phyloP scores from a whole-genome alignment of 2,329 filamentous ascomycete species.

The Beauveria caledonica region DNA sequence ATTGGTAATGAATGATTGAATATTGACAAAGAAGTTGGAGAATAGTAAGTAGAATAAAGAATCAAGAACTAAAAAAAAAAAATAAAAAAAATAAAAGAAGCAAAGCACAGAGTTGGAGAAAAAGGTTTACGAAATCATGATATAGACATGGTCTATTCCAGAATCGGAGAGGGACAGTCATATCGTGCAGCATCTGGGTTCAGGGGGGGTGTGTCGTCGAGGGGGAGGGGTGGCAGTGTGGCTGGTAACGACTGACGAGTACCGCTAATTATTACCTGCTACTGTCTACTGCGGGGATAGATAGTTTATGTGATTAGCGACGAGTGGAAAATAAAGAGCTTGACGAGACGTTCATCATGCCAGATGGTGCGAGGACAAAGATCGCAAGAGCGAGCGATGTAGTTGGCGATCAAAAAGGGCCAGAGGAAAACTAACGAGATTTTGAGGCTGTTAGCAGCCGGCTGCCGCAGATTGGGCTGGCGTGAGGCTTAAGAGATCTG shows the following conservation, averaged over 20 bases:
- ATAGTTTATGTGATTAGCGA: background rate
- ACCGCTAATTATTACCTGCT: background rate
- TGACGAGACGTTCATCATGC: no score
- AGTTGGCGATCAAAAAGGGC: no score
- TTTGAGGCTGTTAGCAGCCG: background rate
- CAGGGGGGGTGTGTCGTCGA: background rate
- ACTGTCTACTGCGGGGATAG: background rate
- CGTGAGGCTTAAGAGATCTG: background rate
- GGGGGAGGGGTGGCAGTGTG: background rate
- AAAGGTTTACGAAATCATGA: background rate
- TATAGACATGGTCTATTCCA: constrained; percentile 7
- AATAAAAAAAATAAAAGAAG: no score
- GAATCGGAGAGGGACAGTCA: constrained; percentile 14
- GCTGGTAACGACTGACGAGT: background rate
- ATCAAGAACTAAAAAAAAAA: no score
- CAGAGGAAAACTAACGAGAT: background rate
- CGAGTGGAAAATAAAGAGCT: no score
- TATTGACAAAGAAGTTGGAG: background rate
- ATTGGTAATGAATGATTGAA: background rate
- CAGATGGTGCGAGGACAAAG: no score
- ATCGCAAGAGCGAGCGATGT: no score
- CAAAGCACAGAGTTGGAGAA: background rate
- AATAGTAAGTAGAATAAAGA: background rate
- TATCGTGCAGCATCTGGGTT: constrained; percentile 14
- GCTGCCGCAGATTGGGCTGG: background rate